Evolutionary conservation across 441 rosid genomes (phyloP), one percentile per base, ranked within the genome.

Genomic region (Mallotus repandus): DNA sequence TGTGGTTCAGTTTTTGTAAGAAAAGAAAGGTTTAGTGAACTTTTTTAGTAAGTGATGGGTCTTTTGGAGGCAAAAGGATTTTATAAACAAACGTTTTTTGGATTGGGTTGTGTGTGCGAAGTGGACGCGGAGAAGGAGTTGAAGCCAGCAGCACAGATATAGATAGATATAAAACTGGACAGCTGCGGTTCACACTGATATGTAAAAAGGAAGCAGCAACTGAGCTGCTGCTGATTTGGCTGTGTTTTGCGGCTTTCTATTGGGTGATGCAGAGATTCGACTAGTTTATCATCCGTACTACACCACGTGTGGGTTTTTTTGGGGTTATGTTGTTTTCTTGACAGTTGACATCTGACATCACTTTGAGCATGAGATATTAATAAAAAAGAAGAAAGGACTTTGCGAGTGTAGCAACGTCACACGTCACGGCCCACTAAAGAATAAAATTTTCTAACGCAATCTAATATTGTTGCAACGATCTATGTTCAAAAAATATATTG

Each of bases 71-170:
- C 57, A 54, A 12, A 54, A 54, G 21, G 13, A 18, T 16, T 12
- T 50, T 50, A 45, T 57, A 57, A 57, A 21, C 14, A 19, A 19
- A 11, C 13, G 16, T n/a, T 4, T 4, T 12, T 59, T 12, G 38
- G 49, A 10, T 18, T 11, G 54, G 41, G 46, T 12, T 69, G 14
- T 43, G 65, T 46, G 65, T n/a, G 71, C 73, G 73, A 70, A 70
- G 13, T 45, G 1, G 14, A 70, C 73, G 12, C 73, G 73, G 56
- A 55, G 25, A 38, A 19, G 38, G 35, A 9, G 12, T 25, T 9
- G 10, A 0, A 1, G 56, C 13, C 56, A 52, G 18, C 56, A 12
- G 50, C 5, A 25, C 29, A 25, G 29, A 25, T 2, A 4, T 52
- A 52, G 1, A 3, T 35, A 35, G 1, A 35, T 35, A 35, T 3